Conservation (phyloP, 768 basidiomycete species). For the Pholiota microspora region DNA sequence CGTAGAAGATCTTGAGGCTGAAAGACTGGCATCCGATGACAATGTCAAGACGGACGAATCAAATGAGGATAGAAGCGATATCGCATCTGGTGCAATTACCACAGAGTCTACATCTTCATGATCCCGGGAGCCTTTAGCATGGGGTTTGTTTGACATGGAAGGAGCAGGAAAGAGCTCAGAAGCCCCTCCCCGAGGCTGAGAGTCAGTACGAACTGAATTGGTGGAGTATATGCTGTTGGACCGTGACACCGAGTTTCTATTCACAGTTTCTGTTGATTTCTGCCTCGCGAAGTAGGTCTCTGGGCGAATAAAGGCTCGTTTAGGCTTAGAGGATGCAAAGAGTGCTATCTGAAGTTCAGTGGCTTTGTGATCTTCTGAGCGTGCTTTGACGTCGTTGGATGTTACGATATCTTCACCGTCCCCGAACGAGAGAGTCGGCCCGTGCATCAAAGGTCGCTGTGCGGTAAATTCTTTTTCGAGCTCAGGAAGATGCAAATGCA, state of each 20-base stretch:
- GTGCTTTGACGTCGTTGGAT: neutral
- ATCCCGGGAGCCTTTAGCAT: neutral
- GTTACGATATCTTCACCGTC: constrained; percentile 13
- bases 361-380: neutral
- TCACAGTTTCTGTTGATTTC: constrained; percentile 7
- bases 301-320: constrained; percentile 10
- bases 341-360: constrained; percentile 9
- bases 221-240: constrained; percentile 15
- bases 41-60: constrained; percentile 8
- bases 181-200: neutral
- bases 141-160: neutral
- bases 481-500: constrained; percentile 29
- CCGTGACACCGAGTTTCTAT: constrained; percentile 4
- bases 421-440: constrained; percentile 13
- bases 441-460: constrained; percentile 5
- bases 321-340: constrained; percentile 16
- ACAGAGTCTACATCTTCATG: constrained; percentile 13
- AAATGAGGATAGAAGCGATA: constrained; percentile 12
- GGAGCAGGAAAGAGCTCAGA: neutral
- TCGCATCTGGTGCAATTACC: constrained; percentile 15
- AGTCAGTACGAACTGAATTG: constrained; percentile 4
- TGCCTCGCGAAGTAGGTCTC: constrained; percentile 5
- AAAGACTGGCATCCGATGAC: neutral
- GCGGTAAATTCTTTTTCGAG: constrained; percentile 1
- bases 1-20: neutral